Percentiles rank a stretch among this genome's conserved stretches.
Conservation (phyloP, 495 filamentous ascomycete genomes). For the Talaromyces borbonicus region DNA sequence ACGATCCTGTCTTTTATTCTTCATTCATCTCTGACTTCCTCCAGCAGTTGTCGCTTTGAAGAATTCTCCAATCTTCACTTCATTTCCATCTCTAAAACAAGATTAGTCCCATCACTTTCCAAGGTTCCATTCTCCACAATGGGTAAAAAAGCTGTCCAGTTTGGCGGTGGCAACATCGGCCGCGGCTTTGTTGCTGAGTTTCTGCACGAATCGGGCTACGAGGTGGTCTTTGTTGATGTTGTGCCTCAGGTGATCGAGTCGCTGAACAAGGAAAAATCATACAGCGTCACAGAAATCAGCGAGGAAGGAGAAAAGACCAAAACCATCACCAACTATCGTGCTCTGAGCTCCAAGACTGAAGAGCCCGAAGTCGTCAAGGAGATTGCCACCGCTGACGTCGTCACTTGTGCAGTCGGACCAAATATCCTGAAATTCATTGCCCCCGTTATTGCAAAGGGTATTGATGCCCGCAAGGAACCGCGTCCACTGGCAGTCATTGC, state of each 20-base stretch:
- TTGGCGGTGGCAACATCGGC: constrained; percentile 88
- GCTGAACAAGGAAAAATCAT: constrained; percentile 63
- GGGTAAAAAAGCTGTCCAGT: constrained; percentile 80
- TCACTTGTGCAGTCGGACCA: constrained; percentile 95
- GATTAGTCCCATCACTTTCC: constrained; percentile 7
- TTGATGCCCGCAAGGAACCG: constrained; percentile 60
- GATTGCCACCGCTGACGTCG: constrained; percentile 75
- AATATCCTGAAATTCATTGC: constrained; percentile 95
- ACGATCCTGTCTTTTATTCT: background rate
- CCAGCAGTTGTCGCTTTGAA: background rate
- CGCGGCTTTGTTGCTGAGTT: constrained; percentile 61
- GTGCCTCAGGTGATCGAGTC: constrained; percentile 66
- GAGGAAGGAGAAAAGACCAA: constrained; percentile 70
- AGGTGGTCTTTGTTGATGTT: constrained; percentile 94
- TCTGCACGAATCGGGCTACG: constrained; percentile 66
- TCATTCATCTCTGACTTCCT: background rate
- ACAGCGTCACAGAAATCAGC: constrained; percentile 90
- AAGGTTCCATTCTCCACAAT: too few species aligned
- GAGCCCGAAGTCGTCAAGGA: constrained; percentile 71
- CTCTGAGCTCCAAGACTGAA: constrained; percentile 85
- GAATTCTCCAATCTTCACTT: constrained; percentile 2
- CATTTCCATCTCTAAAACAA: background rate
- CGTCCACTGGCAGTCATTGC: constrained; percentile 84
- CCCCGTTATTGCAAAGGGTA: constrained; percentile 82
- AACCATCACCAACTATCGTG: constrained; percentile 84